These are phyloP conservation scores for Hypoxylon sp. DNA, from an alignment of 2,329 filamentous ascomycete genomes.

Conservation along the genomic window DNA sequence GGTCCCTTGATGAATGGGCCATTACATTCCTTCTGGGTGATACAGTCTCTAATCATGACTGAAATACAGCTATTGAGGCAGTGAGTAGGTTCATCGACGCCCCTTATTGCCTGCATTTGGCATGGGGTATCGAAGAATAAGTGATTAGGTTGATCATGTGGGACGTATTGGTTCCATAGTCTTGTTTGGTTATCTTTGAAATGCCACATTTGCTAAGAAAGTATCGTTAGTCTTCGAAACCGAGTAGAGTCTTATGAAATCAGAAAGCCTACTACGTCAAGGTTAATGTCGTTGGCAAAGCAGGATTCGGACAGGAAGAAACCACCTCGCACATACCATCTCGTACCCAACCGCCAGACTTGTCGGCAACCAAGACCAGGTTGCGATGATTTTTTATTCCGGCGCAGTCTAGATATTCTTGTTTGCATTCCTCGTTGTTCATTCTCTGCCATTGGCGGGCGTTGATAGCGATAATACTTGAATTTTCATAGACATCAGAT, in stretches of 20 bases:
- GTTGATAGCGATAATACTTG: neutral
- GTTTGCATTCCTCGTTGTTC: slow-evolving; percentile 19
- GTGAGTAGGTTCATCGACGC: neutral
- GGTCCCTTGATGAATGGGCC: neutral
- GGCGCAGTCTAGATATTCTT: slow-evolving; percentile 23
- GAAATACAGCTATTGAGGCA: neutral
- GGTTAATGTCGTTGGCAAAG: neutral
- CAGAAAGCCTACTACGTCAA: neutral
- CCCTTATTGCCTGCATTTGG: slow-evolving; percentile 10
- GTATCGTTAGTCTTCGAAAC: neutral
- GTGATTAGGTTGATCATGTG: slow-evolving; percentile 24
- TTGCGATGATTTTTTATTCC: slow-evolving; percentile 27
- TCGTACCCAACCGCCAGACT: slow-evolving; percentile 34
- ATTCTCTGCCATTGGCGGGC: slow-evolving; percentile 17
- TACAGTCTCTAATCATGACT: neutral
- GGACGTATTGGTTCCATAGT: slow-evolving; percentile 32
- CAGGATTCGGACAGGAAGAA: neutral
- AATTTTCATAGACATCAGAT: slow-evolving; percentile 6
- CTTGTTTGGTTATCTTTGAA: slow-evolving; percentile 23
- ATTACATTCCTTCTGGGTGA: neutral
- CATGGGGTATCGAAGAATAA: slow-evolving; percentile 32
- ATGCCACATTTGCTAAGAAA: slow-evolving; percentile 31
- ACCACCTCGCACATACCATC: neutral
- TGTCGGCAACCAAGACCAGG: slow-evolving; percentile 28
- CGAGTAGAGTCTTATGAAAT: neutral